These are phyloP conservation scores for Lupinus albus DNA, from an alignment of 306 rosid species.

Conservation along the genomic window DNA sequence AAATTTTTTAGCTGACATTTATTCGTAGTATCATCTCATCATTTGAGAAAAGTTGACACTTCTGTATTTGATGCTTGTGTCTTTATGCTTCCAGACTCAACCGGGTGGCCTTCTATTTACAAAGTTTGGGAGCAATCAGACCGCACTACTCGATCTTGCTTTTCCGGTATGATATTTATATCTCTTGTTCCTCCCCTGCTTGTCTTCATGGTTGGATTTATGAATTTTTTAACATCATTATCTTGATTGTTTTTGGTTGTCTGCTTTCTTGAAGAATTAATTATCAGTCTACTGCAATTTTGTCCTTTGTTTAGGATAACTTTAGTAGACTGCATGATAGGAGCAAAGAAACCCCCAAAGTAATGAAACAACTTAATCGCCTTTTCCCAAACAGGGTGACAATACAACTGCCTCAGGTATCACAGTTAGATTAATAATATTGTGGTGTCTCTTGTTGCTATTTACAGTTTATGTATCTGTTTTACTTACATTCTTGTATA, in stretches of 20 bases:
- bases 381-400: conserved; percentile 91
- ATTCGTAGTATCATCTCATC: conserved; percentile 18
- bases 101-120: conserved; percentile 95
- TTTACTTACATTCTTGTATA: conserved; percentile 36
- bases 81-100: conserved; percentile 63
- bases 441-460: conserved; percentile 25
- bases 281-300: conserved; percentile 15
- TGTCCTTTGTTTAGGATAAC: conserved; percentile 64
- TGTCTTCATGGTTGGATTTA: conserved; percentile 24
- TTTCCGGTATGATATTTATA: conserved; percentile 69
- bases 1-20: conserved; percentile 29
- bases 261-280: conserved; percentile 30
- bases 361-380: conserved; percentile 79
- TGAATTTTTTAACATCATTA: conserved; percentile 8
- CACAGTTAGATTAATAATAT: background rate
- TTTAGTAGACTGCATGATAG: conserved; percentile 87
- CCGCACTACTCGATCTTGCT: conserved; percentile 96
- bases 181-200: conserved; percentile 12
- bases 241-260: background rate
- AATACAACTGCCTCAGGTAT: conserved; percentile 91
- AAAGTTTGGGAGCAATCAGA: conserved; percentile 87
- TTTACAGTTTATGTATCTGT: conserved; percentile 24
- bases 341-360: conserved; percentile 87
- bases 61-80: conserved; percentile 26
- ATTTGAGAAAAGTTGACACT: conserved; percentile 7